Percentiles rank a stretch among this genome's conserved stretches.
Evolutionary conservation across 495 filamentous ascomycete species (phyloP).

Genomic region (Penicillium waksmanii): DNA sequence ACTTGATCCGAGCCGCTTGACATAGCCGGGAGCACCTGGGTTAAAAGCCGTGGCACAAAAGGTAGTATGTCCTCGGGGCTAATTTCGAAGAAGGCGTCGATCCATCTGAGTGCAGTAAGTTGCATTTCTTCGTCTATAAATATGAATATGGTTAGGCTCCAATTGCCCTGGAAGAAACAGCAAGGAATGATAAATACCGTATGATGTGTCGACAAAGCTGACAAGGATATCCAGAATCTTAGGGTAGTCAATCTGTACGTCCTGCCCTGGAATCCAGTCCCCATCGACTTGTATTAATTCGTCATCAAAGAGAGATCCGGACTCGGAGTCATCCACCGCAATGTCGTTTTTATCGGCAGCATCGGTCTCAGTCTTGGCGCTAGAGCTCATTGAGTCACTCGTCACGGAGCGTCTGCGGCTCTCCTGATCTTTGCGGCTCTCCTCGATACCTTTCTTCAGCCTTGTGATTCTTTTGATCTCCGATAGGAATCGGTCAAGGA

Average conservation of each 20-base stretch:
- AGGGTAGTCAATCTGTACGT: constrained; percentile 91
- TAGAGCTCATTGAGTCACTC: constrained; percentile 62
- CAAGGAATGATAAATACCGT: constrained; percentile 58
- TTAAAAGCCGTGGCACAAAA: constrained; percentile 88
- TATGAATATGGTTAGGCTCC: constrained; percentile 9
- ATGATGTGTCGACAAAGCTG: constrained; percentile 81
- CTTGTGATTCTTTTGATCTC: constrained; percentile 95
- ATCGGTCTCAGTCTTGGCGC: constrained; percentile 44
- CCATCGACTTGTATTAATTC: constrained; percentile 71
- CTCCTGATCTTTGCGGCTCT: constrained; percentile 74
- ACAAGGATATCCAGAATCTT: constrained; percentile 92
- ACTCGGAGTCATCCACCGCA: constrained; percentile 60
- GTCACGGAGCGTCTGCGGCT: constrained; percentile 68
- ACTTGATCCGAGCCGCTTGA: constrained; percentile 88
- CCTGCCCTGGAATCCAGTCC: constrained; percentile 96
- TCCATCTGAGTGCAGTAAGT: constrained; percentile 90
- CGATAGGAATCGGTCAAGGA: constrained; percentile 87
- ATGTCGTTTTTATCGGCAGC: constrained; percentile 49
- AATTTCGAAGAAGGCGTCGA: constrained; percentile 94
- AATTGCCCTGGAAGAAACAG: background rate
- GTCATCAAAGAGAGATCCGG: constrained; percentile 61
- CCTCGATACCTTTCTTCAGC: constrained; percentile 88
- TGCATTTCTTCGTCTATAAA: constrained; percentile 80
- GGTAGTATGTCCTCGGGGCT: constrained; percentile 96
- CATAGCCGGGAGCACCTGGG: constrained; percentile 92